Evolutionary conservation across 2,329 filamentous ascomycete species (phyloP).

Genomic region (Fusarium sp.): DNA sequence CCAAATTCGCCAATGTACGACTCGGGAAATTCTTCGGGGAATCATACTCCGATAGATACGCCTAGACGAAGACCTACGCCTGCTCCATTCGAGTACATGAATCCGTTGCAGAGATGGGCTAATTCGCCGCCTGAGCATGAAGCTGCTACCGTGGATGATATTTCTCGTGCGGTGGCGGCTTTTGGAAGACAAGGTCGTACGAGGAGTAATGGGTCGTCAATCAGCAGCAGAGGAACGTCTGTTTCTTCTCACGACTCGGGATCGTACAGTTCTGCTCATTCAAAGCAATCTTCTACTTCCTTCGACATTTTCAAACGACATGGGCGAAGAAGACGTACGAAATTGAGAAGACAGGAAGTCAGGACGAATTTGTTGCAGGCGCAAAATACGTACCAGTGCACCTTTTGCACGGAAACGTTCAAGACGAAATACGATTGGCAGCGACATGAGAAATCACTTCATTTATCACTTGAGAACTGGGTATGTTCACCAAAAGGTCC

Average conservation of each 20-base stretch:
- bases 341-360: conserved; percentile 18
- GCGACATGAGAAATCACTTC: conserved; percentile 63
- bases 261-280: conserved; percentile 33
- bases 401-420: conserved; percentile 59
- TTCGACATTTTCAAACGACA: conserved; percentile 34
- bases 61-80: conserved; percentile 57
- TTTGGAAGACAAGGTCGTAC: conserved; percentile 49
- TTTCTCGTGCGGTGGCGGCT: conserved; percentile 45
- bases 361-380: conserved; percentile 26
- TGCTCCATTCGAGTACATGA: conserved; percentile 44
- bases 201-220: conserved; percentile 55
- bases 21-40: conserved; percentile 21
- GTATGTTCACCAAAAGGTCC: conserved; percentile 53
- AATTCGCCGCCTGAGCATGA: conserved; percentile 51
- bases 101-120: conserved; percentile 49
- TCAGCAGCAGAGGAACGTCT: conserved; percentile 34
- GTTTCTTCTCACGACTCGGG: conserved; percentile 31
- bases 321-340: conserved; percentile 25
- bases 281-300: conserved; percentile 12
- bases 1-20: conserved; percentile 35
- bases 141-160: conserved; percentile 47
- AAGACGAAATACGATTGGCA: conserved; percentile 60
- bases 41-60: conserved; percentile 63
- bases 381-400: conserved; percentile 53
- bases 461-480: conserved; percentile 59